Evolutionary conservation across 169 alveolate species (phyloP), one percentile per base, ranked within the genome.

Genomic region (Plasmodium vinckei): DNA sequence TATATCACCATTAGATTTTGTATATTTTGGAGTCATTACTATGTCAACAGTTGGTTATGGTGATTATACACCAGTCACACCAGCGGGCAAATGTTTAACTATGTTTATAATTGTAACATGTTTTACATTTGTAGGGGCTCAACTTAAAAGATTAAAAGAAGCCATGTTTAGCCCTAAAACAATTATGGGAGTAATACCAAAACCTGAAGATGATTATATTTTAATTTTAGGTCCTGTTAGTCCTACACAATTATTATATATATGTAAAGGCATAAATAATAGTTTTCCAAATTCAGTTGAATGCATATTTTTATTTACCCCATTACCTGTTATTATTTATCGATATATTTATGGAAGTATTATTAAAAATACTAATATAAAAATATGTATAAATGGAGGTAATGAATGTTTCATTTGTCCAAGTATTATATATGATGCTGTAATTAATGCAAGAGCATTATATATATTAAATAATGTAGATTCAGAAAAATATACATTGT

Each of bases 41-140:
- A 92, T 94, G 94, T 93, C 94, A 9, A 94, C 96, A 7, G 96
- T 94, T 19, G 96, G 96, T 51, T 94, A 94, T 64, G 96, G 96
- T 7, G 96, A 94, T 67, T 94, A 92, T 44, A 72, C 93, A 10
- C 96, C 96, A 0, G 91, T 57, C 2, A 94, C 96, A 13, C 42
- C 72, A 1, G 67, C 86, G 44, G 96, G 96, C 12, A 91, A 94
- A 9, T 15, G 33, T 0, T 42, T 94, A 53, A 89, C 94, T 6
- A 91, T 94, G 87, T 60, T 92, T 13, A 73, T 92, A 9, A 94
- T 94, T 13, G 56, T 89, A 21, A 87, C 91, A 10, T 94, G 95
- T 69, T 88, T 94, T 15, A 89, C 95, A 27, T 84, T 94, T 39
- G 96, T 93, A 0, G 94, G 93, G 1, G 94, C 93, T 12, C 96